Base-by-base conservation (phyloP, 345 rosid genomes). In the Populus pruinosa region DNA sequence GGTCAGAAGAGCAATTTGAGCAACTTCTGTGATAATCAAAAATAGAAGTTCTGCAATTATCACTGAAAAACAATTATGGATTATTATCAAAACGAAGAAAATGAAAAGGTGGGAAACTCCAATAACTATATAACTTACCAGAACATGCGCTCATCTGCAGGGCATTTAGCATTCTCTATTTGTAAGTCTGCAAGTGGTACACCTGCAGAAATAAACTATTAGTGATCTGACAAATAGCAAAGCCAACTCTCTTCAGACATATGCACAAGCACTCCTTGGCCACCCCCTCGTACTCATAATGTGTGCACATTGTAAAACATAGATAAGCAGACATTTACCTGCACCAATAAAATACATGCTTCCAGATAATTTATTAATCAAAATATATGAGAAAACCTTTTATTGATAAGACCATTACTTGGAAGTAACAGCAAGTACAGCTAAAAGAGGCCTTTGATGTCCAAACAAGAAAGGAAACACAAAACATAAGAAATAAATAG, bases 21-120 rank as follows among this genome's bases (percentile, higher is more conserved):
- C 61, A 76, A 35, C 69, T 70, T 41, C 61, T 43, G 33, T 77
- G 74, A 29, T 72, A 77, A 35, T 81, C 76, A 35, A 77, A 77
- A 56, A 81, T 81, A 36, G 94, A 85, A 36, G 97, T 89, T 72
- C 77, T 79, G 86, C 94, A 92, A 78, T 77, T 84, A 81, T 91
- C 82, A 71, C 92, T 43, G 47, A 43, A 43, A 43, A 43, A 43
- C 14, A 43, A 43, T 43, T 43, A 70, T 39, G 44, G 11, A 39
- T 47, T 47, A 47, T 3, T 47, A 47, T 47, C 53, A 47, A 49
- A 67, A 70, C 31, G 2, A 47, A 70, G 56, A 29, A 8, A 29
- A 8, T 31, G 47, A 61, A 62, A 47, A 18, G 53, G 53, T 6
- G 13, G 39, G 25, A 72, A 35, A 36, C 8, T 41, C 18, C n/a